These are phyloP conservation scores for Penicillium cosmopolitanum DNA, from an alignment of 495 filamentous ascomycete species.

Conservation along the genomic window DNA sequence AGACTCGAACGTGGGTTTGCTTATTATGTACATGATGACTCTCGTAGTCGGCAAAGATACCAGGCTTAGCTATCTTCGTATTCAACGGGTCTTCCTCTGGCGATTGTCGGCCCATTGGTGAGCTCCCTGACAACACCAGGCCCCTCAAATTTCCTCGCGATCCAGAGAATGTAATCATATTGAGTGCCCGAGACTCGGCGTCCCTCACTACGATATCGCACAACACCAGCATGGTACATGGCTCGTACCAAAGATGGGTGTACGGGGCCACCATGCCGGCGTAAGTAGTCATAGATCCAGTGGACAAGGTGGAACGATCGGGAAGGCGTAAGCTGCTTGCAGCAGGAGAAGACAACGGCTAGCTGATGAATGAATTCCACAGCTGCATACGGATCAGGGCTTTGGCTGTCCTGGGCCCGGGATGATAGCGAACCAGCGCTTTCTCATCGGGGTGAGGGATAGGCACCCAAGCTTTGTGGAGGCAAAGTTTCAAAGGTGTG, in stretches of 20 bases:
- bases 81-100: slow-evolving; percentile 1
- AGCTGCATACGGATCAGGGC: slow-evolving; percentile 41
- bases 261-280: slow-evolving; percentile 43
- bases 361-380: slow-evolving; percentile 45
- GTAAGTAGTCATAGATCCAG: slow-evolving; percentile 45
- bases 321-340: slow-evolving; percentile 33
- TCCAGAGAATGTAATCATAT: slow-evolving; percentile 42
- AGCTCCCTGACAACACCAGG: slow-evolving; percentile 36
- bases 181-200: slow-evolving; percentile 29
- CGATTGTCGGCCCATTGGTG: slow-evolving; percentile 1
- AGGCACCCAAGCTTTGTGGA: slow-evolving; percentile 39
- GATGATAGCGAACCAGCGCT: slow-evolving; percentile 37
- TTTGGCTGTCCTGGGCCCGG: slow-evolving; percentile 22
- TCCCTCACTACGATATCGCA: slow-evolving; percentile 40
- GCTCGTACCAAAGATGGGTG: slow-evolving; percentile 44
- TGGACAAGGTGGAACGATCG: slow-evolving; percentile 44
- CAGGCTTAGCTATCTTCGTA: background rate
- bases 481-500: slow-evolving; percentile 42
- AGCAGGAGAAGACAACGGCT: slow-evolving; percentile 40
- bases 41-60: too few relatives aligned
- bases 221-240: slow-evolving; percentile 51
- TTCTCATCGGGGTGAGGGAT: slow-evolving; percentile 35
- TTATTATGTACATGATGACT: background rate
- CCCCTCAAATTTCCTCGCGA: slow-evolving; percentile 40
- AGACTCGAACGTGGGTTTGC: background rate